phyloP scores from a whole-genome alignment of 352 stramenopile species.

The Phytophthora europaea region DNA sequence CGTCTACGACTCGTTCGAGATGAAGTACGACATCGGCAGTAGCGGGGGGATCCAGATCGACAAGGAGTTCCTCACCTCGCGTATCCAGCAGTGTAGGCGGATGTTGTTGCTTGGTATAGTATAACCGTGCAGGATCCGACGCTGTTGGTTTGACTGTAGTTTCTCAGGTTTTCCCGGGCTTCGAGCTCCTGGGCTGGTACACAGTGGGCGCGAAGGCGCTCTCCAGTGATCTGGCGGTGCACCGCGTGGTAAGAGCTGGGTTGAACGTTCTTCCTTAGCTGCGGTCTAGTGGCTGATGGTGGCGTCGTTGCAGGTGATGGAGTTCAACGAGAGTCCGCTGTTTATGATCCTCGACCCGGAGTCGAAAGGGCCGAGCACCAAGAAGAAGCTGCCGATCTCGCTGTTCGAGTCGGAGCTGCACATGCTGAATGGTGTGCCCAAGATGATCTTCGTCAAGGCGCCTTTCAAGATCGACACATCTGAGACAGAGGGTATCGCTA shows the following conservation, averaged over 20 bases:
- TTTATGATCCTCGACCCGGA: conserved; percentile 83
- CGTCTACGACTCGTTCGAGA: conserved; percentile 92
- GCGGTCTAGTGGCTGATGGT: not conserved
- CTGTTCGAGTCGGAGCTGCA: conserved; percentile 91
- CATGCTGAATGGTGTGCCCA: conserved; percentile 84
- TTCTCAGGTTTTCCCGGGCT: conserved; percentile 87
- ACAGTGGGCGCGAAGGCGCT: conserved; percentile 78
- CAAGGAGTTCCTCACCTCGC: conserved; percentile 83
- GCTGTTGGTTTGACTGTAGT: conserved; percentile 42
- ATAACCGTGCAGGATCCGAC: not conserved
- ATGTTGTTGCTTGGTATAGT: not conserved
- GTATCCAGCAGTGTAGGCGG: conserved; percentile 83
- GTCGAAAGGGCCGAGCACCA: conserved; percentile 68
- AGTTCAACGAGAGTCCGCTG: conserved; percentile 89
- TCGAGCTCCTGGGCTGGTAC: conserved; percentile 93
- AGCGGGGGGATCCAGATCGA: conserved; percentile 75
- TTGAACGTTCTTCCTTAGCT: not conserved
- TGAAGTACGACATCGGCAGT: conserved; percentile 73
- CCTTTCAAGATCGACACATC: conserved; percentile 91
- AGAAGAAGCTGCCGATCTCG: conserved; percentile 91
- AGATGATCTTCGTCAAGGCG: conserved; percentile 91
- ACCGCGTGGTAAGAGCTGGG: conserved; percentile 61
- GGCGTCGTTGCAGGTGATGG: conserved; percentile 68
- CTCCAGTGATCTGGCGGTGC: conserved; percentile 78
- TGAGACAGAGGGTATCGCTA: conserved; percentile 87